Percentiles rank a stretch among this genome's conserved stretches.
These are phyloP conservation scores for Onygena corvina DNA, from an alignment of 2,329 filamentous ascomycete species.

Conservation along the genomic window DNA sequence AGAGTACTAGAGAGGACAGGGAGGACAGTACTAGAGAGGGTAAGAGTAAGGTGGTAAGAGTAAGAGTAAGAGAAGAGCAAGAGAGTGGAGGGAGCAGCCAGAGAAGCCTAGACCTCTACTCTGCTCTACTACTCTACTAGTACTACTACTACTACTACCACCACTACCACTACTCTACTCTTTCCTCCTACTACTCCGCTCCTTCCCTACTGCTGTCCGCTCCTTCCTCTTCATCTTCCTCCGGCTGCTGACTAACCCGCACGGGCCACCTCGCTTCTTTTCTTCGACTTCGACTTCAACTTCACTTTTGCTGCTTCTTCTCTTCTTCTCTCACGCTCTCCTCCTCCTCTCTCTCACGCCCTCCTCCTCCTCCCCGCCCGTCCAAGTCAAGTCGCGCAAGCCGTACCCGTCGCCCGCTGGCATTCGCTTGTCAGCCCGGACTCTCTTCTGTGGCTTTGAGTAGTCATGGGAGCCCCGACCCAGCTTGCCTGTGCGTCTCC, in stretches of 20 bases:
- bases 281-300: background rate
- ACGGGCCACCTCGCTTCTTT: background rate
- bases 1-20: no score
- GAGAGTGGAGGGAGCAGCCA: no score
- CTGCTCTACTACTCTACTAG: no score
- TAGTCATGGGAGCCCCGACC: conserved; percentile 86
- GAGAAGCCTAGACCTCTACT: no score
- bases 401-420: conserved; percentile 23
- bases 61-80: no score
- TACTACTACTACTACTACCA: no score
- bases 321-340: background rate
- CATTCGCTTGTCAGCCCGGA: conserved; percentile 37
- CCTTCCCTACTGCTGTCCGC: background rate
- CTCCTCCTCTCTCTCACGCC: conserved; percentile 16
- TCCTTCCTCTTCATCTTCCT: background rate
- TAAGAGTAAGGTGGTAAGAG: no score
- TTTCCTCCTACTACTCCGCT: background rate
- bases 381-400: conserved; percentile 20
- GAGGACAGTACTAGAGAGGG: no score
- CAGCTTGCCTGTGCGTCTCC: conserved; percentile 71
- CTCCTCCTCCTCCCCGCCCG: conserved; percentile 19
- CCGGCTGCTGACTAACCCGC: background rate
- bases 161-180: no score
- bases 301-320: background rate
- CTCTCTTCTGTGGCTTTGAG: conserved; percentile 63